Conservation (phyloP, 768 basidiomycete species). For the Thelephora ganbajun region DNA sequence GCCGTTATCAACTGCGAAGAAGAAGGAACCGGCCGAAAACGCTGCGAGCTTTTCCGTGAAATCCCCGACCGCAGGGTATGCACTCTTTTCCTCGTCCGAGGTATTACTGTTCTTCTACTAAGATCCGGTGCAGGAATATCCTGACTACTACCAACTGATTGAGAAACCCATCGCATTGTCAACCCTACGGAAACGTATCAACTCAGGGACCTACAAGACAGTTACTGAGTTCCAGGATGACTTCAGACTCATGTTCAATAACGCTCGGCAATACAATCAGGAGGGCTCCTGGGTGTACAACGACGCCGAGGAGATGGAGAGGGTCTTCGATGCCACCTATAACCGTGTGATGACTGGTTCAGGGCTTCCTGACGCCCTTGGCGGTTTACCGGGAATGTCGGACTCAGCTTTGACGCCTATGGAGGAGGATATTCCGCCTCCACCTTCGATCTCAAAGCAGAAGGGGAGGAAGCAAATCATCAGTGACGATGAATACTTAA, state of each 20-base stretch:
- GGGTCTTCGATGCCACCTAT: constrained; percentile 65
- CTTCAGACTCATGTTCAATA: constrained; percentile 86
- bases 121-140: constrained; percentile 49
- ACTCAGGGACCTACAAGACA: constrained; percentile 54
- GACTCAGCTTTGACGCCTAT: constrained; percentile 67
- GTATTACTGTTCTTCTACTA: constrained; percentile 6
- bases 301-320: constrained; percentile 91
- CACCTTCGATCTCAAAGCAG: constrained; percentile 25
- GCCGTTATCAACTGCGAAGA: constrained; percentile 65
- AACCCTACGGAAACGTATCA: constrained; percentile 67
- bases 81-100: constrained; percentile 3
- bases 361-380: constrained; percentile 61
- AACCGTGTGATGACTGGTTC: constrained; percentile 49
- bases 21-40: constrained; percentile 50
- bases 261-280: constrained; percentile 87
- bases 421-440: constrained; percentile 66
- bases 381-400: constrained; percentile 24
- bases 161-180: constrained; percentile 77
- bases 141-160: constrained; percentile 89
- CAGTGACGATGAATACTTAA: constrained; percentile 53
- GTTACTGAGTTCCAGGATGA: constrained; percentile 62
- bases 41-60: constrained; percentile 79
- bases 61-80: constrained; percentile 66
- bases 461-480: constrained; percentile 62
- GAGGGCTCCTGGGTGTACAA: constrained; percentile 93